phyloP scores from a whole-genome alignment of 805 yeast genomes.

The Yarrowia bubula region DNA sequence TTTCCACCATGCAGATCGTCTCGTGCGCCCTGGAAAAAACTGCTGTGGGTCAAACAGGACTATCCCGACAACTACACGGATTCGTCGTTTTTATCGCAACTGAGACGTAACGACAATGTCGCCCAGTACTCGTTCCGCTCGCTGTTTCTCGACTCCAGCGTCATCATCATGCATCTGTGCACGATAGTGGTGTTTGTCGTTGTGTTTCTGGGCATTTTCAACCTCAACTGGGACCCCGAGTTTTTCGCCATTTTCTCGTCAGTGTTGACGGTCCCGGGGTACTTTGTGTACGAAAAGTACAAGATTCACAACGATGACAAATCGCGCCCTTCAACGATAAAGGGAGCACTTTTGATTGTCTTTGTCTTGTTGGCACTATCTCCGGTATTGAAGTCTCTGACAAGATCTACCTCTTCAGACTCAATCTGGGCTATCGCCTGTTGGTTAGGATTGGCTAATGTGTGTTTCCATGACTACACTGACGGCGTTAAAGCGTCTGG shows the following conservation, averaged over 20 bases:
- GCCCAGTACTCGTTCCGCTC: conserved; percentile 61
- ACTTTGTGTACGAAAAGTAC: conserved; percentile 33
- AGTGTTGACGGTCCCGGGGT: conserved; percentile 36
- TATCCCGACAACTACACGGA: conserved; percentile 93
- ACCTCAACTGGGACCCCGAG: conserved; percentile 36
- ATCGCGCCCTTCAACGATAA: conserved; percentile 42
- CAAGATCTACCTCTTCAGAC: conserved; percentile 86
- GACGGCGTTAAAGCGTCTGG: conserved; percentile 30
- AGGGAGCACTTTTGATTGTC: conserved; percentile 66
- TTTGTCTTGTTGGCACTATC: conserved; percentile 74
- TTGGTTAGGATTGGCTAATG: conserved; percentile 70
- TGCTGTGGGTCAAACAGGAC: conserved; percentile 79
- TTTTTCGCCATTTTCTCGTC: conserved; percentile 37
- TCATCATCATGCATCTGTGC: conserved; percentile 64
- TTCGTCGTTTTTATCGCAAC: conserved; percentile 71
- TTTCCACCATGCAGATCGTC: neutral
- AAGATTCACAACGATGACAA: conserved; percentile 17
- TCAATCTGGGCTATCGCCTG: conserved; percentile 91
- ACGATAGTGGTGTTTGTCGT: conserved; percentile 61
- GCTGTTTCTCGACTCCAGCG: conserved; percentile 67
- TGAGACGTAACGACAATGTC: conserved; percentile 74
- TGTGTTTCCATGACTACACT: conserved; percentile 62
- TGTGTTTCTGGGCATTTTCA: conserved; percentile 58
- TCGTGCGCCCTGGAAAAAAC: conserved; percentile 67
- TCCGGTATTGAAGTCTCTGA: conserved; percentile 84